These are phyloP conservation scores for Aquilaria sinensis DNA, from an alignment of 345 rosid species.

Conservation along the genomic window DNA sequence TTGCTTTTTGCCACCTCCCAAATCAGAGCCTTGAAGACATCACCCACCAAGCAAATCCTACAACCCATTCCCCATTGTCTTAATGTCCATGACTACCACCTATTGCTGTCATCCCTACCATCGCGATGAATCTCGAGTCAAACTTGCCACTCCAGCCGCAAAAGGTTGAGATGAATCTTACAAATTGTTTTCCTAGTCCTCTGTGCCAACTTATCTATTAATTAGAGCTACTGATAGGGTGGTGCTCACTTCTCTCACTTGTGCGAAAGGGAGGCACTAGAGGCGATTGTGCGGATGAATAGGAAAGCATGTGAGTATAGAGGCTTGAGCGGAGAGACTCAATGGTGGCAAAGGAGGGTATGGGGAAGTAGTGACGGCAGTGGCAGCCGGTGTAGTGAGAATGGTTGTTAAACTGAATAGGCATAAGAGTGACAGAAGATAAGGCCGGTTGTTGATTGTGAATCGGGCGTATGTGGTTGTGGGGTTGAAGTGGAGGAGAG, in stretches of 20 bases:
- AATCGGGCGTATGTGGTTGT: too few relatives aligned
- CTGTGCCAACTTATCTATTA: conserved; percentile 82
- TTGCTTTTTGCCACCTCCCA: conserved; percentile 30
- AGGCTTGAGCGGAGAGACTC: background rate
- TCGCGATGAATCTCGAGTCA: conserved; percentile 47
- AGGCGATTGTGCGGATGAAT: conserved; percentile 25
- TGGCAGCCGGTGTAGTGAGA: conserved; percentile 15
- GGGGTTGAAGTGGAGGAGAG: too few relatives aligned
- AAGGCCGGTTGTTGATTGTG: too few relatives aligned
- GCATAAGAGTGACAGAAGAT: too few relatives aligned
- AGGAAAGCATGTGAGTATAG: background rate
- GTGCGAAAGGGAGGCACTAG: conserved; percentile 21
- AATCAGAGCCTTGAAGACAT: conserved; percentile 44
- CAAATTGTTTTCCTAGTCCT: conserved; percentile 89
- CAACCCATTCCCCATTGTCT: conserved; percentile 30
- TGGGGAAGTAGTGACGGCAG: conserved; percentile 15
- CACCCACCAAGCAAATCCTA: conserved; percentile 41
- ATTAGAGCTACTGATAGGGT: conserved; percentile 18
- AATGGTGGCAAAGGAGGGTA: background rate
- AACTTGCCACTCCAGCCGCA: conserved; percentile 53
- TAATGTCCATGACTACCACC: conserved; percentile 48
- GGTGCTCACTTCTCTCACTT: conserved; percentile 7
- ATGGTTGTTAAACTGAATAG: conserved; percentile 38
- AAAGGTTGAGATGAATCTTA: background rate
- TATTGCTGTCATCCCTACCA: conserved; percentile 40